These are phyloP conservation scores for Microbotryum intermedium DNA, from an alignment of 1,284 basidiomycete species.

Conservation along the genomic window DNA sequence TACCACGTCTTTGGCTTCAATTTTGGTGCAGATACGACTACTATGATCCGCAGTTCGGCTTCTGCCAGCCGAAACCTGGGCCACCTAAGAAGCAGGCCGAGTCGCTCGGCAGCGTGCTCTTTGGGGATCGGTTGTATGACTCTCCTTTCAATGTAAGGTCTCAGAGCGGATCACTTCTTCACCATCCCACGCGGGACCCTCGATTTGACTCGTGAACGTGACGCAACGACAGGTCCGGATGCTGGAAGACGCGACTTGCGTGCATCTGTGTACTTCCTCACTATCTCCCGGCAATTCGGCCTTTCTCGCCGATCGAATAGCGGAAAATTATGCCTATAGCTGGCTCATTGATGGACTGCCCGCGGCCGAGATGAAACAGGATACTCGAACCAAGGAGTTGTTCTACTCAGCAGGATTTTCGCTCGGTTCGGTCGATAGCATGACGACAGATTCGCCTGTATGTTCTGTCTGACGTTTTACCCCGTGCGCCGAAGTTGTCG, in stretches of 20 bases:
- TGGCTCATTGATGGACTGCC: slow-evolving; percentile 93
- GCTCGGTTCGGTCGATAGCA: slow-evolving; percentile 33
- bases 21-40: slow-evolving; percentile 50
- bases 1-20: background rate
- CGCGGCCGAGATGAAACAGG: slow-evolving; percentile 80
- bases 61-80: slow-evolving; percentile 69
- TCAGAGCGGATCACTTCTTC: background rate
- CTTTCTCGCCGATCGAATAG: slow-evolving; percentile 86
- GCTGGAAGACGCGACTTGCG: slow-evolving; percentile 64
- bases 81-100: slow-evolving; percentile 66
- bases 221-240: slow-evolving; percentile 55
- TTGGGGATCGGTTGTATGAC: slow-evolving; percentile 90
- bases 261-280: slow-evolving; percentile 58
- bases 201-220: background rate
- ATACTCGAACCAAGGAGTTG: slow-evolving; percentile 62
- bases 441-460: slow-evolving; percentile 14
- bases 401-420: slow-evolving; percentile 55
- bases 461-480: background rate
- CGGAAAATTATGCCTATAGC: slow-evolving; percentile 87
- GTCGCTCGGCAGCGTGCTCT: slow-evolving; percentile 83
- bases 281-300: slow-evolving; percentile 64
- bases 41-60: slow-evolving; percentile 74
- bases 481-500: background rate
- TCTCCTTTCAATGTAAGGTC: slow-evolving; percentile 69
- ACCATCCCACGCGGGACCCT: background rate